Percentiles rank a stretch among this genome's conserved stretches.
Evolutionary conservation across 2,329 filamentous ascomycete species (phyloP).

Genomic region (Cladosporium sp.): DNA sequence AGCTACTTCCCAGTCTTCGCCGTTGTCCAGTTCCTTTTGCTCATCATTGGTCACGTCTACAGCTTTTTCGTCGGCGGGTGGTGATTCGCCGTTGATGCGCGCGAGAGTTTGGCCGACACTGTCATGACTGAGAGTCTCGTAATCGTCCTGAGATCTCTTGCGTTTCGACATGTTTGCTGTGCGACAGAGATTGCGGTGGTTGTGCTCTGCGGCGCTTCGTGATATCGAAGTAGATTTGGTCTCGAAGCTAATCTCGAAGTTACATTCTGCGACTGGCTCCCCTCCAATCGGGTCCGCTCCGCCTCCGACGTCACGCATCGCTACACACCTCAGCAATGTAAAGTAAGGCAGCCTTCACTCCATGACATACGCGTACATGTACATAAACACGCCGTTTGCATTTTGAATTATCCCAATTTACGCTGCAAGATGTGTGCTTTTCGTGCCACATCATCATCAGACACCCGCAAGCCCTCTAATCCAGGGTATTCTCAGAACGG

Average conservation of each 20-base stretch:
- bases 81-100: slow-evolving; percentile 17
- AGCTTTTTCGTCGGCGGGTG: slow-evolving; percentile 3
- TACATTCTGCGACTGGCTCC: neutral
- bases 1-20: slow-evolving; percentile 25
- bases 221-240: neutral
- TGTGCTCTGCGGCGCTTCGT: neutral
- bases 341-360: no score
- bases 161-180: slow-evolving; percentile 19
- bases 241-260: neutral
- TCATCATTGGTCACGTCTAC: slow-evolving; percentile 1
- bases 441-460: no score
- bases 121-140: slow-evolving; percentile 20
- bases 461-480: no score
- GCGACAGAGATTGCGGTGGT: neutral
- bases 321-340: no score
- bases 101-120: slow-evolving; percentile 26
- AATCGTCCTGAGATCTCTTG: slow-evolving; percentile 27
- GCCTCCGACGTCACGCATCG: neutral
- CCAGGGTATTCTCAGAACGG: no score
- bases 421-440: no score
- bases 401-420: no score
- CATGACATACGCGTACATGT: no score
- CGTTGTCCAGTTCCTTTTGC: slow-evolving; percentile 13
- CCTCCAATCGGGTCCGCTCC: neutral
- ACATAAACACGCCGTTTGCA: no score